Base-by-base conservation (phyloP, 202 grass and related monocot species). In the Bolboschoenoplectus hybrid region DNA sequence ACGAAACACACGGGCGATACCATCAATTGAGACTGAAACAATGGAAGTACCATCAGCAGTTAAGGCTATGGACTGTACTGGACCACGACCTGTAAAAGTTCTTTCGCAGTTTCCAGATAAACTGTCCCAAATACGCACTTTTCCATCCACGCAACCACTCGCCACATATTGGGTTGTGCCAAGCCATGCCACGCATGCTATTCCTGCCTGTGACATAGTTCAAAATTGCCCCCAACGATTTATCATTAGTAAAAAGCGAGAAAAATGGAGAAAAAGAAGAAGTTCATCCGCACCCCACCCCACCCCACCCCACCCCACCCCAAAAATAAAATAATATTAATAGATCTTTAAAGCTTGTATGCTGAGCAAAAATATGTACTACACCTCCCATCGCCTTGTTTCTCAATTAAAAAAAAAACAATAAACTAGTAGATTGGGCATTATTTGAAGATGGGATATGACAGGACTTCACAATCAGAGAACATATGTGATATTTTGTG, bases 51-150 rank as follows among this genome's bases (percentile, higher is more conserved):
- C 87, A 4, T 95, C 90, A 0, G 81, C 73, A 6, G 79, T 87
- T 45, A 91, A n/a, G 1, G 87, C 89, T 17, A 98, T 73, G 6
- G 93, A 92, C 50, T 94, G 96, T 12, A 98, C 89, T 10, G 87
- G 82, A 39, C 94, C 89, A 26, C 92, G 91, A 32, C 93, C 91
- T 0, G 71, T 90, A 9, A 95, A 91, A 3, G 14, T 88, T 87
- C 74, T 87, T 9, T 45, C 70, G 2, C 90, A 89, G n/a, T 89
- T 91, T 16, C 91, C 96, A 0, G 96, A 89, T 39, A 98, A 88
- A 75, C 91, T 91, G 78, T 98, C 96, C 96, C 96, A 95, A 63
- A 98, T 88, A 10, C 93, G 86, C 46, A 98, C 91, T 71, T 86
- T 90, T 57, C 93, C 89, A 3, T 95, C 93, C 1, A 95, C 63